phyloP scores from a whole-genome alignment of 306 rosid genomes.

The Carpinus viminea region DNA sequence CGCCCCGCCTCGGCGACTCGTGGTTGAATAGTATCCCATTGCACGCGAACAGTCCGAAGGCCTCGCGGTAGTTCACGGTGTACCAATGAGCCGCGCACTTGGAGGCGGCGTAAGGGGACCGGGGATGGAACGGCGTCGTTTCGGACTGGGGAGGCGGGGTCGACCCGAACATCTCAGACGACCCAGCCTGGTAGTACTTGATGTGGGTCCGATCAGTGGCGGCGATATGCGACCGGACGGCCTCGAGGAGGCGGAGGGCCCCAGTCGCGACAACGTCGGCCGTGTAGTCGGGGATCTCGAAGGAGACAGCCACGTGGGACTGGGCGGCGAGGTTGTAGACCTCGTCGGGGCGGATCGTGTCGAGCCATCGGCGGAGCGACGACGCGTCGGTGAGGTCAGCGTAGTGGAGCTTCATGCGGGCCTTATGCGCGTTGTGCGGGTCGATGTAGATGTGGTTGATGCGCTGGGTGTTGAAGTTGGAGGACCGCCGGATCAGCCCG shows the following conservation, averaged over 20 bases:
- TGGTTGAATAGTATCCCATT: conserved; percentile 94
- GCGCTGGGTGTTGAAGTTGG: conserved; percentile 94
- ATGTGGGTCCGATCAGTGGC: conserved; percentile 67
- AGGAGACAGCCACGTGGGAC: conserved; percentile 96
- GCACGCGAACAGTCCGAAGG: conserved; percentile 84
- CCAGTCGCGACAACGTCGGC: conserved; percentile 99
- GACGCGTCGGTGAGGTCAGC: conserved; percentile 98
- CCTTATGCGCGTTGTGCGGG: conserved; percentile 97
- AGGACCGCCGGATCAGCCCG: conserved; percentile 93
- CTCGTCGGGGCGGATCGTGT: conserved; percentile 83
- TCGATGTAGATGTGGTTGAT: conserved; percentile 98
- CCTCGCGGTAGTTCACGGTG: conserved; percentile 96
- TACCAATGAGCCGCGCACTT: conserved; percentile 99
- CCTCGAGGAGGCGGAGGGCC: conserved; percentile 86
- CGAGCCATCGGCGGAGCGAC: conserved; percentile 98
- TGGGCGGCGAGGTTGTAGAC: conserved; percentile 99
- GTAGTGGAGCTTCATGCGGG: conserved; percentile 96
- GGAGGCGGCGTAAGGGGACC: conserved; percentile 94
- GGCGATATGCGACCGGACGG: conserved; percentile 85
- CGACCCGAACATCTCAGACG: conserved; percentile 93
- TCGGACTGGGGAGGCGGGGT: conserved; percentile 93
- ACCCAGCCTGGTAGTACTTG: conserved; percentile 94
- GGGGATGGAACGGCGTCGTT: conserved; percentile 85
- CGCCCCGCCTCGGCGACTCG: conserved; percentile 86
- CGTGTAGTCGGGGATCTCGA: conserved; percentile 98